phyloP scores from a whole-genome alignment of 2,329 filamentous ascomycete genomes.

The Ascochyta viciae-villosae region DNA sequence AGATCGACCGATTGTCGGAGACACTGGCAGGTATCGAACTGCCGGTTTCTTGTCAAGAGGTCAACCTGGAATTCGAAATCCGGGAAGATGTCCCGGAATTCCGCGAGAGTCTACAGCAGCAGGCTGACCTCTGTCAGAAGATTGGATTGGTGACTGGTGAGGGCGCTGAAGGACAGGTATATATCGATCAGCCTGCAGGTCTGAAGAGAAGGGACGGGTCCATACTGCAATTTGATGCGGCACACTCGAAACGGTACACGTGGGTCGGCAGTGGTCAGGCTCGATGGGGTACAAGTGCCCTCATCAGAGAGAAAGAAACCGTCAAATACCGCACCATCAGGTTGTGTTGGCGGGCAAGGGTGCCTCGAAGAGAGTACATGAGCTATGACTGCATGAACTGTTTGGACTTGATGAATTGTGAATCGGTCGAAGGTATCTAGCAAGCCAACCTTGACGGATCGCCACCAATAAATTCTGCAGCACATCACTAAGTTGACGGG shows the following conservation, averaged over 20 bases:
- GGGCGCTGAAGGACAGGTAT: neutral
- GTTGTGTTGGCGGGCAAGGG: constrained; percentile 31
- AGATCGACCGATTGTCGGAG: constrained; percentile 8
- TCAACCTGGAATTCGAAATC: constrained; percentile 33
- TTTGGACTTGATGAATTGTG: constrained; percentile 13
- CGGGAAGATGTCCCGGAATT: constrained; percentile 20
- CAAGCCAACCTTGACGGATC: neutral
- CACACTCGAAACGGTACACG: constrained; percentile 20
- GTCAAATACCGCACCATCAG: constrained; percentile 21
- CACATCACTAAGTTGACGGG: neutral
- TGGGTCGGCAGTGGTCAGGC: constrained; percentile 24
- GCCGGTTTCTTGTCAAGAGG: constrained; percentile 32
- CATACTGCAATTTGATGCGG: constrained; percentile 19
- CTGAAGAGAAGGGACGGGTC: constrained; percentile 17
- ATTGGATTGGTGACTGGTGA: neutral
- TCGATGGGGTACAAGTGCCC: constrained; percentile 14
- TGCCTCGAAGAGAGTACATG: constrained; percentile 31
- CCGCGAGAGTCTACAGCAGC: constrained; percentile 6
- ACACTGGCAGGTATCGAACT: constrained; percentile 16
- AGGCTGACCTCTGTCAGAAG: constrained; percentile 12
- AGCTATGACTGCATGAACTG: constrained; percentile 35
- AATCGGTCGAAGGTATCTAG: constrained; percentile 1
- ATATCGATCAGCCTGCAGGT: neutral
- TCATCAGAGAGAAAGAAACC: constrained; percentile 13
- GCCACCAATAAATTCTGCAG: neutral